phyloP scores from a whole-genome alignment of 352 stramenopile species.

The Phytophthora lateralis region DNA sequence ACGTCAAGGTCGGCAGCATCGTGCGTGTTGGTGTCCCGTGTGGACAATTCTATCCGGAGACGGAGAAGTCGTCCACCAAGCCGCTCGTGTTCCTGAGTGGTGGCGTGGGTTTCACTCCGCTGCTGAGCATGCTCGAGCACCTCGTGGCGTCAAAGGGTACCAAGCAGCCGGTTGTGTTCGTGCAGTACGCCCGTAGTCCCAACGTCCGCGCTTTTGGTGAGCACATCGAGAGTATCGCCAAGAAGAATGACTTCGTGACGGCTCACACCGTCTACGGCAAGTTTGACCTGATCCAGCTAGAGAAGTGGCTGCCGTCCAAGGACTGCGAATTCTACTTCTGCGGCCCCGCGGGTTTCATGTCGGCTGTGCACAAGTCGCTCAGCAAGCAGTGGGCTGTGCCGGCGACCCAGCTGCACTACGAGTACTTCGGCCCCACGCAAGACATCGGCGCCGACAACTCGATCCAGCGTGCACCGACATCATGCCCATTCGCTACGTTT shows the following conservation, averaged over 20 bases:
- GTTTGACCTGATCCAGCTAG: conserved; percentile 39
- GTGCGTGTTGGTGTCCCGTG: conserved; percentile 57
- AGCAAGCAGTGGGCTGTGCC: conserved; percentile 43
- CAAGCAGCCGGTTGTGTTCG: conserved; percentile 42
- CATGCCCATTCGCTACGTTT: conserved; percentile 28
- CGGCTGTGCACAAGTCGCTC: conserved; percentile 42
- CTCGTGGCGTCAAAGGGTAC: conserved; percentile 30
- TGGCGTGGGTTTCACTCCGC: conserved; percentile 51
- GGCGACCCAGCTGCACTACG: conserved; percentile 54
- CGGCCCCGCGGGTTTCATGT: conserved; percentile 60
- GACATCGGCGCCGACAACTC: conserved; percentile 35
- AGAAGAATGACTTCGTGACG: conserved; percentile 41
- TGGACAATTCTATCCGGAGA: conserved; percentile 56
- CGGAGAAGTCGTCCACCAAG: conserved; percentile 38
- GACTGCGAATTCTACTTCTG: conserved; percentile 67
- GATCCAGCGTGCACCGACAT: not conserved
- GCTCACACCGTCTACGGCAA: conserved; percentile 40
- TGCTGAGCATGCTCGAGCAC: conserved; percentile 56
- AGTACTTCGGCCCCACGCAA: conserved; percentile 68
- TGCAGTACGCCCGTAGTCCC: conserved; percentile 49
- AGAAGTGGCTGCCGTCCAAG: conserved; percentile 38
- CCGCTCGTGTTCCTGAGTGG: conserved; percentile 51
- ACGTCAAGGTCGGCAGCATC: conserved; percentile 52
- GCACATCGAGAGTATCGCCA: conserved; percentile 38
- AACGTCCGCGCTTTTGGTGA: conserved; percentile 40